Evolutionary conservation across 352 stramenopile species (phyloP), one percentile per base, ranked within the genome.

Genomic region (Phytophthora foliorum): DNA sequence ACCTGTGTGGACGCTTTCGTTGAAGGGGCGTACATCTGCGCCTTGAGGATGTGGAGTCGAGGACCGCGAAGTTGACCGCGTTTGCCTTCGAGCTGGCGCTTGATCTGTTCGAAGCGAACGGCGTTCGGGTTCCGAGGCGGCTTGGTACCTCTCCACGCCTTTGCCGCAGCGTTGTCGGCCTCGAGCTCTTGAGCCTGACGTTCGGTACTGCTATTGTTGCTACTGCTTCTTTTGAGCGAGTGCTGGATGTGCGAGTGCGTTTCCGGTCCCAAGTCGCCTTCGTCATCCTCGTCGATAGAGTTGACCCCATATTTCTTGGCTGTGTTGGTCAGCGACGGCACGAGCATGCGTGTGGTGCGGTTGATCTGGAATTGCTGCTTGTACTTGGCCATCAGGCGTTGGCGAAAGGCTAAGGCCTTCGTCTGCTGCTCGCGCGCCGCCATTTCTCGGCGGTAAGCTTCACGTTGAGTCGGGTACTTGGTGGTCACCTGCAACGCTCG

Each of bases 351-450:
- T 13, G 67, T 69, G 5, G 80, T 89, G 41, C 74, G 78, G 11
- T 77, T 65, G n/a, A 78, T 57, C 56, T 90, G 82, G 32, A 84
- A 86, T 54, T 77, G 66, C 4, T 77, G 58, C 2, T 84, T 76
- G 67, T 92, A 92, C 57, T 89, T 90, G 49, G 34, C 48, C 42
- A 92, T 75, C 45, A 92, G 53, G n/a, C 72, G 78, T 14, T 79
- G 62, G 13, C 81, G 78, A 32, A 89, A 88, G 9, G 52, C 63
- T 9, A 75, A 53, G 8, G 72, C 62, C 8, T 71, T 66, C 11
- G 73, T 49, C 36, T 75, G 57, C 24, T 82, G 53, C 11, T 67
- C 60, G 6, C 69, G 67, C 0, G 54, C 50, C 4, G 31, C 39
- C n/a, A 75, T 68, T 59, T 83, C 67, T 24, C 78, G 63, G 9